Evolutionary conservation across 768 basidiomycete species (phyloP).

Genomic region (Lyophyllum decastes): DNA sequence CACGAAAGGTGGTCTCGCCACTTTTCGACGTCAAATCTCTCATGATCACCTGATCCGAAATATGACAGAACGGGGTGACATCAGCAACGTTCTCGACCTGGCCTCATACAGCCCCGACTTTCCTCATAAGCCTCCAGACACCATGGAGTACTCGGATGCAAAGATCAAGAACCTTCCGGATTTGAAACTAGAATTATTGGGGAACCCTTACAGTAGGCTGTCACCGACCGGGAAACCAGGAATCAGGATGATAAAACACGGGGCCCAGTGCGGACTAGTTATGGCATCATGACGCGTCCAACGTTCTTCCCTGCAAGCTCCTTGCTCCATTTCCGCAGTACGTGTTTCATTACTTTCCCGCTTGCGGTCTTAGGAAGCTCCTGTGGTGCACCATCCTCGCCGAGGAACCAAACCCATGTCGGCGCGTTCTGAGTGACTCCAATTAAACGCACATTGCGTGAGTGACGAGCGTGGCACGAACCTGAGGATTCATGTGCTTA

Average conservation of each 20-base stretch:
- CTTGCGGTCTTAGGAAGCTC: constrained; percentile 86
- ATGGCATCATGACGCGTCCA: constrained; percentile 31
- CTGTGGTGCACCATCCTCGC: constrained; percentile 55
- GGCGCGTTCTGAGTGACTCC: constrained; percentile 62
- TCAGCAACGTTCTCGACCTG: neutral
- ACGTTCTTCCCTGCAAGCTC: constrained; percentile 47
- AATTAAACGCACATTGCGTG: neutral
- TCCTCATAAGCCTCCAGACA: neutral
- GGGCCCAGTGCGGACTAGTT: neutral
- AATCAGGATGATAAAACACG: neutral
- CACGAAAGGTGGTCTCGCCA: constrained; percentile 5
- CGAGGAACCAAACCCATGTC: constrained; percentile 81
- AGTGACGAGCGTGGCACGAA: constrained; percentile 25
- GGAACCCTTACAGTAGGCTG: too few relatives aligned
- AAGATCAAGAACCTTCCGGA: too few relatives aligned
- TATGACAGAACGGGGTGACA: neutral
- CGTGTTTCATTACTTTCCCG: constrained; percentile 84
- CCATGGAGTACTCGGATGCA: neutral
- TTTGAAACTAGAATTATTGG: too few relatives aligned
- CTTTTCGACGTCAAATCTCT: constrained; percentile 12
- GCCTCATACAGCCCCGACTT: neutral
- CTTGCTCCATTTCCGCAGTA: constrained; percentile 69
- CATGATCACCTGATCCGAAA: constrained; percentile 15
- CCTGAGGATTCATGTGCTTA: constrained; percentile 78
- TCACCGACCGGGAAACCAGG: too few relatives aligned